Evolutionary conservation across 2,329 filamentous ascomycete genomes (phyloP).

Genomic region (Aspergillus pseudoviridinutans): DNA sequence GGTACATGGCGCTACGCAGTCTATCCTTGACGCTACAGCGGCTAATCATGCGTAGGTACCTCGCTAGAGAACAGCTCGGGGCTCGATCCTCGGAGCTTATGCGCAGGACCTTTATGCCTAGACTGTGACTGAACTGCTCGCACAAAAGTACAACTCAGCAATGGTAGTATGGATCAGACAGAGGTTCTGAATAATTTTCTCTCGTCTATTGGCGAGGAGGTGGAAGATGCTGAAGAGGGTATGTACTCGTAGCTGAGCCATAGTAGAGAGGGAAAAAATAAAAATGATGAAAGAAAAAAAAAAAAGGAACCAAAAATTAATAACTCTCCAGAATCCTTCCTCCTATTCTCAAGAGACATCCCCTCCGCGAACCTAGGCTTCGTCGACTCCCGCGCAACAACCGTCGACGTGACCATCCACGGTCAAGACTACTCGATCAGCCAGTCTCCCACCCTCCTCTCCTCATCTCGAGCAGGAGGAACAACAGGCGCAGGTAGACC

Average conservation of each 20-base stretch:
- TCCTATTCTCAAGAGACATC: constrained; percentile 74
- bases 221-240: constrained; percentile 61
- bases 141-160: not conserved
- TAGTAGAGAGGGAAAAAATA: constrained; percentile 1
- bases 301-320: constrained; percentile 3
- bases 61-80: not conserved
- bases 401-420: constrained; percentile 64
- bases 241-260: constrained; percentile 14
- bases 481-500: constrained; percentile 66
- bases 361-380: constrained; percentile 80
- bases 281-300: constrained; percentile 5
- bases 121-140: not conserved
- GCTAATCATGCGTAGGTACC: not conserved
- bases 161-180: constrained; percentile 3
- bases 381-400: constrained; percentile 65
- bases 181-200: constrained; percentile 33
- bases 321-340: constrained; percentile 67
- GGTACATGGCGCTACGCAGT: not conserved
- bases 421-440: constrained; percentile 69
- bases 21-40: not conserved
- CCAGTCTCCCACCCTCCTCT: constrained; percentile 79
- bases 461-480: constrained; percentile 67
- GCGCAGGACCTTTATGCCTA: not conserved
- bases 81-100: no score
- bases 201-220: constrained; percentile 45